These are phyloP conservation scores for Ophiosphaerella herpotricha DNA, from an alignment of 2,329 filamentous ascomycete genomes.

Conservation along the genomic window DNA sequence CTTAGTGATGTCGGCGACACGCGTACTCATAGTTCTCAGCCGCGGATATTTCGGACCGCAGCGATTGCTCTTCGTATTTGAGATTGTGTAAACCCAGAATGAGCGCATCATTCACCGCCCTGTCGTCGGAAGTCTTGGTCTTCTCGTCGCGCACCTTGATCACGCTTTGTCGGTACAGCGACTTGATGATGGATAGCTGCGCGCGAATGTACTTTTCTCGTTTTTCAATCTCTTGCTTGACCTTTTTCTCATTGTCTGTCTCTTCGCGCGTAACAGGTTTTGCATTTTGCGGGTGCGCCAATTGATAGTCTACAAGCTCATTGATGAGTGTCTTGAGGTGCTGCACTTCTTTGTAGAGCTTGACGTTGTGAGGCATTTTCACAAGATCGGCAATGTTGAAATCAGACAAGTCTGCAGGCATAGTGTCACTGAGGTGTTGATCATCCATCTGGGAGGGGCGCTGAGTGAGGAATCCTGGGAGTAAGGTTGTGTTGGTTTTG, in stretches of 20 bases:
- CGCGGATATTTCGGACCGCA: constrained; percentile 85
- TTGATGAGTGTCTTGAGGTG: constrained; percentile 38
- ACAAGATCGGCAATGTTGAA: constrained; percentile 34
- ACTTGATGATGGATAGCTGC: constrained; percentile 62
- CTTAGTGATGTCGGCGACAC: neutral
- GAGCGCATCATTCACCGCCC: constrained; percentile 87
- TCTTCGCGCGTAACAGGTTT: constrained; percentile 26
- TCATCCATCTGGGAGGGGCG: neutral
- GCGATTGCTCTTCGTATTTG: constrained; percentile 91
- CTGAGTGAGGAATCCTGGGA: too few relatives aligned
- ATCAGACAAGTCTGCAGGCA: constrained; percentile 18
- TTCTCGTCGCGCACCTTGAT: constrained; percentile 85
- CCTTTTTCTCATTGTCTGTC: constrained; percentile 30
- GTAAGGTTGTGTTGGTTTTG: too few relatives aligned
- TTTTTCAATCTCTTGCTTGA: constrained; percentile 30
- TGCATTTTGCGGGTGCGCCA: constrained; percentile 27
- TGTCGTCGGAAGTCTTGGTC: constrained; percentile 79
- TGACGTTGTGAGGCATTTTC: constrained; percentile 36
- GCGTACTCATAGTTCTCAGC: constrained; percentile 91
- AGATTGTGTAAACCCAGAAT: constrained; percentile 94
- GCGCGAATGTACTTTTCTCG: constrained; percentile 77
- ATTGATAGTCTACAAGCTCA: constrained; percentile 39
- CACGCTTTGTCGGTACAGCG: constrained; percentile 80
- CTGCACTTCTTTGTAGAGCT: constrained; percentile 37
- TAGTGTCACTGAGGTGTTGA: constrained; percentile 6